These are phyloP conservation scores for Populus pruinosa DNA, from an alignment of 345 rosid genomes.

Conservation along the genomic window DNA sequence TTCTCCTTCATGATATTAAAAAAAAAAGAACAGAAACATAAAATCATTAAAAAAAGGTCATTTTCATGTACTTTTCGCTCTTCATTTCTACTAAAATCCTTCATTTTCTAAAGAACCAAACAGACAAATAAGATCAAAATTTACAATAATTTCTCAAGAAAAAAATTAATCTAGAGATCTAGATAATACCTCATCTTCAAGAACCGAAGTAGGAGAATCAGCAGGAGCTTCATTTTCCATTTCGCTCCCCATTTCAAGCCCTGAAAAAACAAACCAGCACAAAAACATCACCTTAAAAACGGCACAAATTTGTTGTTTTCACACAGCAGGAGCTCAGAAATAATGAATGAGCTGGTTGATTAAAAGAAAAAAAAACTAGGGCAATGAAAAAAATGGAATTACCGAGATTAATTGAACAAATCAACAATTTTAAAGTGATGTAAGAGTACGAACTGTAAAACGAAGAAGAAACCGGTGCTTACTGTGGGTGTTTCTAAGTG, in stretches of 20 bases:
- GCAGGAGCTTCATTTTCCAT: constrained; percentile 44
- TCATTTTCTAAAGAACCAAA: background rate
- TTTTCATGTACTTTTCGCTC: background rate
- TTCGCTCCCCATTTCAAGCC: constrained; percentile 34
- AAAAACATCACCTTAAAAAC: background rate
- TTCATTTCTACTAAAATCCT: background rate
- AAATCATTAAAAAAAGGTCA: background rate
- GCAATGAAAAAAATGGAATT: too few relatives aligned
- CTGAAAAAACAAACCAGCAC: constrained; percentile 16
- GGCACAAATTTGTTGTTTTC: background rate
- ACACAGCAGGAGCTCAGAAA: background rate
- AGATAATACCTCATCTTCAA: constrained; percentile 61
- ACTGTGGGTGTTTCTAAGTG: too few relatives aligned
- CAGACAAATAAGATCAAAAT: background rate
- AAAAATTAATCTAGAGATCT: background rate
- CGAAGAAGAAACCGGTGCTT: too few relatives aligned
- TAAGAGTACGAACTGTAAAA: too few relatives aligned
- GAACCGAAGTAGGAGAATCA: constrained; percentile 89
- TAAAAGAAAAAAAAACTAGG: too few relatives aligned
- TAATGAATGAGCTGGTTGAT: too few relatives aligned
- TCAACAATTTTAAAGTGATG: too few relatives aligned
- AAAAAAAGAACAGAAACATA: background rate
- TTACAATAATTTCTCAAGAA: too few relatives aligned
- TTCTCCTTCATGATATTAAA: constrained; percentile 10
- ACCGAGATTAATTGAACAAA: too few relatives aligned